These are phyloP conservation scores for Kodamaea ohmeri DNA, from an alignment of 1,139 yeast genomes.

Conservation along the genomic window DNA sequence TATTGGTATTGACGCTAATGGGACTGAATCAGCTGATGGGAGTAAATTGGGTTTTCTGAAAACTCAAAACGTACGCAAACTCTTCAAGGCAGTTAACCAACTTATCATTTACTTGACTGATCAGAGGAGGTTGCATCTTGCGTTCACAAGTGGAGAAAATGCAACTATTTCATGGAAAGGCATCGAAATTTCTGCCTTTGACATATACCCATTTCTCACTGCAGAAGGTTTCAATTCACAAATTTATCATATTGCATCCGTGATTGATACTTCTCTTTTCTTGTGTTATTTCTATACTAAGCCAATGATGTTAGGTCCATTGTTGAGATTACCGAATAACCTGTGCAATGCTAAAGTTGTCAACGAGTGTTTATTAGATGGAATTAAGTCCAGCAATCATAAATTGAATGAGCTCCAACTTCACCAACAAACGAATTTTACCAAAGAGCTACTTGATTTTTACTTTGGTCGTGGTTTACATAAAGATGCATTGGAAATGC, in stretches of 20 bases:
- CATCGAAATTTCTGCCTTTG: constrained; percentile 36
- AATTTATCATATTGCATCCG: constrained; percentile 35
- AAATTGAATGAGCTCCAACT: constrained; percentile 16
- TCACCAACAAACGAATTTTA: constrained; percentile 43
- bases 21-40: not conserved
- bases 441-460: constrained; percentile 76
- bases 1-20: too few species aligned
- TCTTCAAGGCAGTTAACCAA: constrained; percentile 47
- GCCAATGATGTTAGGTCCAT: constrained; percentile 77
- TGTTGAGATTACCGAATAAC: constrained; percentile 70
- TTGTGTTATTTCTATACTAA: constrained; percentile 65
- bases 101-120: constrained; percentile 57
- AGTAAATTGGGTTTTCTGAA: constrained; percentile 13
- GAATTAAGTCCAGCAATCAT: constrained; percentile 19
- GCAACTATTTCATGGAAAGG: constrained; percentile 46
- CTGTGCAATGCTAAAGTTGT: constrained; percentile 69
- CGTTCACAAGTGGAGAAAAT: constrained; percentile 33
- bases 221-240: constrained; percentile 12
- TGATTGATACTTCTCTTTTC: constrained; percentile 79
- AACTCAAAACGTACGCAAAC: constrained; percentile 26
- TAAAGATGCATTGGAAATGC: constrained; percentile 61
- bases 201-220: constrained; percentile 32
- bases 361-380: constrained; percentile 44
- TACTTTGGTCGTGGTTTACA: constrained; percentile 65
- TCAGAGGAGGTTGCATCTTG: constrained; percentile 47